These are phyloP conservation scores for Alisma plantagoaquatica DNA, from an alignment of 106 monocot species.

Conservation along the genomic window DNA sequence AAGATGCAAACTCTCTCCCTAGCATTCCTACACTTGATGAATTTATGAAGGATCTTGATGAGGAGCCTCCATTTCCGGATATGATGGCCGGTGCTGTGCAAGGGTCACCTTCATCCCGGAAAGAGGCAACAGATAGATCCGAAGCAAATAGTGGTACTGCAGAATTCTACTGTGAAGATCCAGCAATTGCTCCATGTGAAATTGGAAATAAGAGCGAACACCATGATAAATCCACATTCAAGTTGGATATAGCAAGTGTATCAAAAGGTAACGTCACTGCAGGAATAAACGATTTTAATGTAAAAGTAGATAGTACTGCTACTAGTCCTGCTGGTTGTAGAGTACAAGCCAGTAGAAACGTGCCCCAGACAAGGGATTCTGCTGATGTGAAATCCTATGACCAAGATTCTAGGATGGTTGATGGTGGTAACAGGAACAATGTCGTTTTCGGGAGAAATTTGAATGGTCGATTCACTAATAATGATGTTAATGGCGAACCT, in stretches of 20 bases:
- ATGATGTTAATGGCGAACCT: constrained; percentile 26
- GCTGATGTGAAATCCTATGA: neutral
- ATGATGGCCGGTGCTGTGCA: constrained; percentile 20
- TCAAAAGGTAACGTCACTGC: neutral
- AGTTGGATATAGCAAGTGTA: too few species aligned
- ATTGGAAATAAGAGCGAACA: too few species aligned
- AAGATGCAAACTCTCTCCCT: constrained; percentile 53
- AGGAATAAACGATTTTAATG: neutral
- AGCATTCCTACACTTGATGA: constrained; percentile 81
- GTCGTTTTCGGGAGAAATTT: neutral
- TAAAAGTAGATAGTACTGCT: neutral
- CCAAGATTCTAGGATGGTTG: neutral
- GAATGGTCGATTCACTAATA: neutral
- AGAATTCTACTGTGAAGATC: too few species aligned
- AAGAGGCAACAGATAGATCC: constrained; percentile 8
- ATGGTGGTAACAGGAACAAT: neutral
- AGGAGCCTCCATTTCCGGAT: constrained; percentile 82
- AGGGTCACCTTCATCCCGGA: constrained; percentile 11
- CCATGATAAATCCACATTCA: too few species aligned
- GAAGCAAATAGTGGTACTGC: neutral
- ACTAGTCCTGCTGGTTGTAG: neutral
- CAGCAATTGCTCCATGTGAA: too few species aligned
- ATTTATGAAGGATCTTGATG: constrained; percentile 83
- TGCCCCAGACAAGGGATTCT: neutral
- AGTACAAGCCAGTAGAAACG: neutral